Conservation (phyloP, 352 stramenopile genomes). For the Phytophthora pini region DNA sequence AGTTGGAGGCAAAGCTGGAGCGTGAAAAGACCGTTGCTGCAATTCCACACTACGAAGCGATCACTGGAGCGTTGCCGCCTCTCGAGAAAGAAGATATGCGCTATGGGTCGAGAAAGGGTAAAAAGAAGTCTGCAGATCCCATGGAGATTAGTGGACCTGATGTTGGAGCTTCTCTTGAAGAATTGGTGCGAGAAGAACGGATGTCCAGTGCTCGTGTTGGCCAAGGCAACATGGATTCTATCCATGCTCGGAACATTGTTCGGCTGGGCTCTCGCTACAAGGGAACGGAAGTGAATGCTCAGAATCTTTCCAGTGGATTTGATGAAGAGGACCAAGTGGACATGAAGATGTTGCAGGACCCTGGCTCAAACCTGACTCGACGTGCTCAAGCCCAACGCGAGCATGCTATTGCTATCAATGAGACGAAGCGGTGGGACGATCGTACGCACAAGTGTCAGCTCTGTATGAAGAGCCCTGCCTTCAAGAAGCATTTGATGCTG, state of each 20-base stretch:
- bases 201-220: slow-evolving; percentile 54
- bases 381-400: slow-evolving; percentile 62
- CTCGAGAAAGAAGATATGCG: slow-evolving; percentile 76
- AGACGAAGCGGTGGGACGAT: slow-evolving; percentile 76
- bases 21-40: slow-evolving; percentile 42
- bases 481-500: slow-evolving; percentile 86
- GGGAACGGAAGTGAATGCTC: slow-evolving; percentile 65
- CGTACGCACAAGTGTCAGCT: slow-evolving; percentile 68
- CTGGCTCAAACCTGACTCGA: slow-evolving; percentile 63
- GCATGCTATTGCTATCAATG: slow-evolving; percentile 52
- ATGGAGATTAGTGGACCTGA: slow-evolving; percentile 26
- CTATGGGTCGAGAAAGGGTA: slow-evolving; percentile 64
- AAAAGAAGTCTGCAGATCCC: slow-evolving; percentile 51
- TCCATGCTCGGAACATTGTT: slow-evolving; percentile 77
- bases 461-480: slow-evolving; percentile 73
- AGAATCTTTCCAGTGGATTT: slow-evolving; percentile 78
- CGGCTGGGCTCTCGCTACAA: slow-evolving; percentile 78
- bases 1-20: slow-evolving; percentile 73
- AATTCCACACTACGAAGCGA: slow-evolving; percentile 69
- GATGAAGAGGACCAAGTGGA: slow-evolving; percentile 85
- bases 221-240: slow-evolving; percentile 71
- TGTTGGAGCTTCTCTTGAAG: slow-evolving; percentile 58
- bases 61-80: slow-evolving; percentile 62
- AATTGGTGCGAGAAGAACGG: slow-evolving; percentile 82
- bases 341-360: slow-evolving; percentile 61